phyloP scores from a whole-genome alignment of 192 early-diverging fungal species.

The Coemansia erecta region DNA sequence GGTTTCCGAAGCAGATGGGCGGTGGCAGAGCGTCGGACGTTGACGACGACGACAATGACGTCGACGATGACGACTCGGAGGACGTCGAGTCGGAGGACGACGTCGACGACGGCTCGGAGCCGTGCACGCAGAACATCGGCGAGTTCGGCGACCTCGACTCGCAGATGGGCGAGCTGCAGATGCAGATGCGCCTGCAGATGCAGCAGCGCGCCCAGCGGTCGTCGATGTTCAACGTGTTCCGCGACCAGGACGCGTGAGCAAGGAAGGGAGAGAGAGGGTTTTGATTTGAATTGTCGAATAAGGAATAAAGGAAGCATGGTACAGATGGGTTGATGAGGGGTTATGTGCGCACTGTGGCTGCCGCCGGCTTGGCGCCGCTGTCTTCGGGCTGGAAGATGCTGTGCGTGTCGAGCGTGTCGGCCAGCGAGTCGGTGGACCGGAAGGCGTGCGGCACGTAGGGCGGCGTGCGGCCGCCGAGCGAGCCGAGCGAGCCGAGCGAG shows the following conservation, averaged over 20 bases:
- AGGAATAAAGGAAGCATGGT: neutral
- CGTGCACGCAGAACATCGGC: slow-evolving; percentile 47
- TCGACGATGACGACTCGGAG: slow-evolving; percentile 30
- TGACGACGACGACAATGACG: slow-evolving; percentile 4
- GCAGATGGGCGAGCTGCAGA: slow-evolving; percentile 47
- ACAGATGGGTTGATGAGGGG: too few species aligned
- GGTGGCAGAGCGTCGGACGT: neutral
- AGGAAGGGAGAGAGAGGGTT: too few species aligned
- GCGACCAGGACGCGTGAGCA: neutral
- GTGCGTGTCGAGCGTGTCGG: neutral
- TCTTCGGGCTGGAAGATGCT: slow-evolving; percentile 4
- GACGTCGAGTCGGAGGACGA: slow-evolving; percentile 30
- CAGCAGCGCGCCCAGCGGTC: neutral
- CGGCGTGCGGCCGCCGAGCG: too few species aligned
- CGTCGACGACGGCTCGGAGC: slow-evolving; percentile 37
- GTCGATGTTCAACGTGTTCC: too few species aligned
- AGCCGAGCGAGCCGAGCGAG: neutral
- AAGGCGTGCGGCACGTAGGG: too few species aligned
- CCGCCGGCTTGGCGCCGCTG: neutral
- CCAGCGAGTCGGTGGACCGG: too few species aligned
- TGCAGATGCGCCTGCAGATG: slow-evolving; percentile 31
- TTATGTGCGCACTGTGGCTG: too few species aligned
- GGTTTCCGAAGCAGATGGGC: slow-evolving; percentile 15
- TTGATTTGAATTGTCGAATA: neutral
- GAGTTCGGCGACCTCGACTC: slow-evolving; percentile 42